Conservation (phyloP, 129 eudicot genomes). For the Lactuca saligna region DNA sequence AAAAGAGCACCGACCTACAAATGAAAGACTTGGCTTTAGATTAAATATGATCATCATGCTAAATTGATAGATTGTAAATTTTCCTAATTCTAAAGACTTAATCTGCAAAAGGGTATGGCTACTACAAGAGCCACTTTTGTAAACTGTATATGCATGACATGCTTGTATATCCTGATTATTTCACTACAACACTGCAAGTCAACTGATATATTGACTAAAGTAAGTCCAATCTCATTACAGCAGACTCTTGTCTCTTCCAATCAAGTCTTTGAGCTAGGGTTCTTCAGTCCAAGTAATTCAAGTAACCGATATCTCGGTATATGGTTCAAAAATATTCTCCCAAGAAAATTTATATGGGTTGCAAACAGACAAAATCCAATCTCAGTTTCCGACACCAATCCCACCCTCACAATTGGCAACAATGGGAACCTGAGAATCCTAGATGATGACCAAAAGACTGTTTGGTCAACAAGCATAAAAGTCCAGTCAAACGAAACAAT, state of each 20-base stretch:
- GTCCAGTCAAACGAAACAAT: constrained; percentile 14
- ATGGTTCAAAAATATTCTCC: constrained; percentile 14
- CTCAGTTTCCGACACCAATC: not conserved
- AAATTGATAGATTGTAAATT: not conserved
- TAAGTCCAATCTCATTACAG: not conserved
- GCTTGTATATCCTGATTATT: constrained; percentile 7
- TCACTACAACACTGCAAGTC: constrained; percentile 1
- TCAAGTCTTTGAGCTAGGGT: constrained; percentile 23
- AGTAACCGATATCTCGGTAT: constrained; percentile 20
- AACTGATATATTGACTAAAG: constrained; percentile 24
- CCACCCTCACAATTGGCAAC: constrained; percentile 17
- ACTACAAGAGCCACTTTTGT: not conserved
- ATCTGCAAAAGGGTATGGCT: constrained; percentile 8
- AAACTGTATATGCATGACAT: not conserved
- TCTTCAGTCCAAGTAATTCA: constrained; percentile 31
- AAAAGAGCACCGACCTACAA: not conserved
- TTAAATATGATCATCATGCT: not conserved
- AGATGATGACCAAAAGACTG: not conserved
- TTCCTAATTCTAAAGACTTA: not conserved
- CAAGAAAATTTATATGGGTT: constrained; percentile 14
- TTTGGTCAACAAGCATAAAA: constrained; percentile 29
- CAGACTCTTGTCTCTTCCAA: constrained; percentile 18
- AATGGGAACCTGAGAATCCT: constrained; percentile 25
- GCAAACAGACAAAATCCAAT: constrained; percentile 28
- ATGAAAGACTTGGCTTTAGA: not conserved